Percentiles rank a stretch among this genome's conserved stretches.
phyloP scores from a whole-genome alignment of 805 yeast species.

The Yamadazyma sp. region DNA sequence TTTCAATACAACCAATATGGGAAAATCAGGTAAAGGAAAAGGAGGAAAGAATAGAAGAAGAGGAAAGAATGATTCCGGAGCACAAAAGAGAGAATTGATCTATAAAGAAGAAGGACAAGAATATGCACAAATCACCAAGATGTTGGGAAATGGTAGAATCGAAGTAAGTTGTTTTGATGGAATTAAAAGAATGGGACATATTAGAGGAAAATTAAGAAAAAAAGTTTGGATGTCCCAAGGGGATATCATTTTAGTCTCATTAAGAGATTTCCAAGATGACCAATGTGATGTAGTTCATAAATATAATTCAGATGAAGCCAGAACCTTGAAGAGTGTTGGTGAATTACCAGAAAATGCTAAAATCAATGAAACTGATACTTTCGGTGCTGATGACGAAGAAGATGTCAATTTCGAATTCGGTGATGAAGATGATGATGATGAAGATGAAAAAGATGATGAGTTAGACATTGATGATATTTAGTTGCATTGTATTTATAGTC shows the following conservation, averaged over 20 bases:
- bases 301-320: conserved; percentile 96
- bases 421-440: conserved; percentile 78
- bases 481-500: conserved; percentile 10
- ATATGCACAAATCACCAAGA: conserved; percentile 95
- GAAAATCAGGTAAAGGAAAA: conserved; percentile 72
- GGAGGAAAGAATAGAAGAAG: conserved; percentile 96
- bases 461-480: conserved; percentile 95
- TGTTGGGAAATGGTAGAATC: conserved; percentile 97
- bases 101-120: conserved; percentile 96
- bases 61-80: conserved; percentile 92
- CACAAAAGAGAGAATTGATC: conserved; percentile 91
- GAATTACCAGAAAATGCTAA: conserved; percentile 97
- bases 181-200: conserved; percentile 89
- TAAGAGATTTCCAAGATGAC: conserved; percentile 98
- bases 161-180: conserved; percentile 97
- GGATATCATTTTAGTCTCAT: conserved; percentile 90
- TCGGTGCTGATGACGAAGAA: conserved; percentile 94
- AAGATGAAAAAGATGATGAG: conserved; percentile 60
- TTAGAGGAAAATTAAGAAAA: conserved; percentile 98
- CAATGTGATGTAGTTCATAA: conserved; percentile 98
- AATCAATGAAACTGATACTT: conserved; percentile 96
- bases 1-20: conserved; percentile 51
- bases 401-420: conserved; percentile 98
- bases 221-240: conserved; percentile 99
- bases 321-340: conserved; percentile 91